Evolutionary conservation across 768 basidiomycete species (phyloP).

Genomic region (Kwoniella europaea): DNA sequence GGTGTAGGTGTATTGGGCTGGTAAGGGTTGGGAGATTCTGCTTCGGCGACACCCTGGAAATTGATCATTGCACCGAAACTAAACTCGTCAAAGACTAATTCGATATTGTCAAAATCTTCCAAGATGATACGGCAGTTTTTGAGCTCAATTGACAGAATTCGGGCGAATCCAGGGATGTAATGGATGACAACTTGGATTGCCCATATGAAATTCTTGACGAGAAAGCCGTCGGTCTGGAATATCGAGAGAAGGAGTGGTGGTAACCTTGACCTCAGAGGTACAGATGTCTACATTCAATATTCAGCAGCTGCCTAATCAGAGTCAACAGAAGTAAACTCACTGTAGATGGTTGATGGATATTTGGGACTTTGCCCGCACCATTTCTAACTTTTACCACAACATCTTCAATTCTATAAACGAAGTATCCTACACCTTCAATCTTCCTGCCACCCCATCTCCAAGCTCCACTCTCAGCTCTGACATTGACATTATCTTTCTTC

Average conservation of each 20-base stretch:
- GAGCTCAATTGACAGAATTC: slow-evolving; percentile 32
- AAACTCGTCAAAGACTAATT: slow-evolving; percentile 24
- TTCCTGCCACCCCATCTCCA: slow-evolving; percentile 41
- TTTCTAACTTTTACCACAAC: slow-evolving; percentile 24
- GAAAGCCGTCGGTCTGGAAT: neutral
- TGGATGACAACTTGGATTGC: slow-evolving; percentile 40
- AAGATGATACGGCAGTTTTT: slow-evolving; percentile 24
- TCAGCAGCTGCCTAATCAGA: no score
- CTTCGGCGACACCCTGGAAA: slow-evolving; percentile 31
- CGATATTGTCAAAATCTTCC: slow-evolving; percentile 28
- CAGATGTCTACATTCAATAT: neutral
- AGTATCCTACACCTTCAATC: slow-evolving; percentile 28
- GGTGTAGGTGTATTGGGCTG: slow-evolving; percentile 12
- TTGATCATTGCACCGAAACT: slow-evolving; percentile 24
- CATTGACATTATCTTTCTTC: slow-evolving; percentile 12
- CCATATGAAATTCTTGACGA: slow-evolving; percentile 4
- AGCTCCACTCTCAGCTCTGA: slow-evolving; percentile 38
- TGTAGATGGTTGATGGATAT: neutral
- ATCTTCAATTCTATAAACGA: slow-evolving; percentile 41
- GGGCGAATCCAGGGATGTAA: slow-evolving; percentile 35
- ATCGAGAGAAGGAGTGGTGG: neutral
- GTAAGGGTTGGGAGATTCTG: neutral
- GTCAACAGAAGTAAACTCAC: neutral
- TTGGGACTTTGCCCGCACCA: neutral
- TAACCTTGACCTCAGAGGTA: neutral